Evolutionary conservation across 1,284 basidiomycete species (phyloP).

Genomic region (Microbotryum silenes-acaulis): DNA sequence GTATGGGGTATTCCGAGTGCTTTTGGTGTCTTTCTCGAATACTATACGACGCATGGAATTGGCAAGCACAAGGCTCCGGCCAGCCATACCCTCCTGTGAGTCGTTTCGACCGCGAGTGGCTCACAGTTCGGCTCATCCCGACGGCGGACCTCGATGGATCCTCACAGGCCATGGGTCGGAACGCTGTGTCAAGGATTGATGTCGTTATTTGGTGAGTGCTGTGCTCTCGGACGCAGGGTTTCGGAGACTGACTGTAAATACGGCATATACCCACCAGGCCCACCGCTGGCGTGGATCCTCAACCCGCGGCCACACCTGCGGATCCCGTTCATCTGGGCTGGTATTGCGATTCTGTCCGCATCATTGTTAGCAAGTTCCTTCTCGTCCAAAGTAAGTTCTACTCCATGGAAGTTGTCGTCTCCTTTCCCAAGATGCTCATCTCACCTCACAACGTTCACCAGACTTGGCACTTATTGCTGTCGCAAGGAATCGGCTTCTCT

Average conservation of each 20-base stretch:
- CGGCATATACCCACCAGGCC: too few species aligned
- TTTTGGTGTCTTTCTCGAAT: conserved; percentile 14
- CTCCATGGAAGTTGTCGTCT: too few species aligned
- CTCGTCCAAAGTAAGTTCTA: conserved; percentile 1
- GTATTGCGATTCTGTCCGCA: conserved; percentile 2
- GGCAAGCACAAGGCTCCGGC: background rate
- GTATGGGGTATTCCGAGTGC: conserved; percentile 45
- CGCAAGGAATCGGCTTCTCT: conserved; percentile 45
- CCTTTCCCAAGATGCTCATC: too few species aligned
- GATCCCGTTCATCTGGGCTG: conserved; percentile 2
- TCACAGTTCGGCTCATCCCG: too few species aligned
- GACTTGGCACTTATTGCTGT: conserved; percentile 38
- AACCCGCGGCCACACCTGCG: conserved; percentile 19
- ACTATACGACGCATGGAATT: conserved; percentile 13
- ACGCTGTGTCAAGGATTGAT: conserved; percentile 12
- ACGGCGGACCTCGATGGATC: too few species aligned
- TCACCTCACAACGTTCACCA: too few species aligned
- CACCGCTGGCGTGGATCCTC: conserved; percentile 3
- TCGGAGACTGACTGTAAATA: too few species aligned
- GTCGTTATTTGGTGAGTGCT: background rate
- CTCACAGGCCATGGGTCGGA: conserved; percentile 10
- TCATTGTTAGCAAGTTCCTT: conserved; percentile 7
- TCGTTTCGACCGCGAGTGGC: too few species aligned
- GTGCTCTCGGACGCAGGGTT: too few species aligned
- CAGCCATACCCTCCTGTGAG: too few species aligned